Evolutionary conservation across 2,329 filamentous ascomycete genomes (phyloP).

Genomic region (Uncinocarpus reesii): DNA sequence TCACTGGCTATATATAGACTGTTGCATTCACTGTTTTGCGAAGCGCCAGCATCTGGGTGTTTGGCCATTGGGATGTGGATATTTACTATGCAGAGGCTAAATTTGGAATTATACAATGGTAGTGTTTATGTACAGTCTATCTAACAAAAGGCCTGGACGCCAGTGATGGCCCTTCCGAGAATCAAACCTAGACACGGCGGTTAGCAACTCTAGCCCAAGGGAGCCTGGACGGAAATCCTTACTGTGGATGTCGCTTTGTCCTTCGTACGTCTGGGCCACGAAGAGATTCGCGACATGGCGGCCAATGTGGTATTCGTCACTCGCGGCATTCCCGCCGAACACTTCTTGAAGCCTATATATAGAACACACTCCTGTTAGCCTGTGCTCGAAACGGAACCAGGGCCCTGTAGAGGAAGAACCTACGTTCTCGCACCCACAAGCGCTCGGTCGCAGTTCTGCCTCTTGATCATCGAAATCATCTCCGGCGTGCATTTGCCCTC

Average conservation of each 20-base stretch:
- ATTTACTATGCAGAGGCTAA: too few relatives aligned
- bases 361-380: not conserved
- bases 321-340: constrained; percentile 96
- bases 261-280: constrained; percentile 96
- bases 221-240: constrained; percentile 35
- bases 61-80: not conserved
- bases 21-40: not conserved
- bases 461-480: constrained; percentile 95
- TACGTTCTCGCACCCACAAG: constrained; percentile 62
- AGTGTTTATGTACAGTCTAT: too few relatives aligned
- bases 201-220: not conserved
- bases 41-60: not conserved
- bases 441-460: constrained; percentile 91
- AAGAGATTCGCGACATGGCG: constrained; percentile 93
- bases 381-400: not conserved
- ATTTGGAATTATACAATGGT: too few relatives aligned
- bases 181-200: constrained; percentile 48
- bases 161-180: constrained; percentile 58
- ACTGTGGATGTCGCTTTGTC: constrained; percentile 96
- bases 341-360: constrained; percentile 67
- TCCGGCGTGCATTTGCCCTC: constrained; percentile 78
- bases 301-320: constrained; percentile 91
- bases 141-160: constrained; percentile 68
- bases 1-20: too few relatives aligned
- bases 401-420: constrained; percentile 22